phyloP scores from a whole-genome alignment of 2,329 filamentous ascomycete species.

The Ascochyta koolunga region DNA sequence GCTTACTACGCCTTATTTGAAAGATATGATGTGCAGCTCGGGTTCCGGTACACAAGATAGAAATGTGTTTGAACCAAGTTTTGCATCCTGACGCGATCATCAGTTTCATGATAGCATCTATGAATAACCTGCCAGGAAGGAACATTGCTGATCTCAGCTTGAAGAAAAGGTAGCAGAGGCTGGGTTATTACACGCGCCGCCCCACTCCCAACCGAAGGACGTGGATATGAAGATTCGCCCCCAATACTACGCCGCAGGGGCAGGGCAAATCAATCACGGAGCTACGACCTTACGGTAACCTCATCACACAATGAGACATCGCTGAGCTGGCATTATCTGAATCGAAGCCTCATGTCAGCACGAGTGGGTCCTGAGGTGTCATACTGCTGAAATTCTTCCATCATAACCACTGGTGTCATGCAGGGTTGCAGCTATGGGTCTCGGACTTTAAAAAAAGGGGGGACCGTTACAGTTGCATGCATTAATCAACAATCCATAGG shows the following conservation, averaged over 20 bases:
- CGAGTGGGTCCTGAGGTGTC: constrained; percentile 1
- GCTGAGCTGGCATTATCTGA: not conserved
- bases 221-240: constrained; percentile 6
- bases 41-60: not conserved
- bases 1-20: not conserved
- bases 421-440: not conserved
- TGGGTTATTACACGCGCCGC: not conserved
- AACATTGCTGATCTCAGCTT: not conserved
- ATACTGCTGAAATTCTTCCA: not conserved
- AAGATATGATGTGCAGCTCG: not conserved
- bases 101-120: not conserved
- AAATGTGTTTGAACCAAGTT: not conserved
- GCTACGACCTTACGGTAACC: not conserved
- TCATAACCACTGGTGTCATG: not conserved
- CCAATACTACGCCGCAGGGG: constrained; percentile 3
- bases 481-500: not conserved
- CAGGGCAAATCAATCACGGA: not conserved
- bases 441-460: not conserved
- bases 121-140: not conserved
- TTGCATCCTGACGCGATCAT: not conserved
- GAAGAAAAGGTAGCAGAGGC: not conserved
- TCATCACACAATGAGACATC: not conserved
- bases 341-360: not conserved
- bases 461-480: not conserved
- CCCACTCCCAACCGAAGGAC: not conserved